Conservation (phyloP, 306 rosid species). For the Sicyos edulis region DNA sequence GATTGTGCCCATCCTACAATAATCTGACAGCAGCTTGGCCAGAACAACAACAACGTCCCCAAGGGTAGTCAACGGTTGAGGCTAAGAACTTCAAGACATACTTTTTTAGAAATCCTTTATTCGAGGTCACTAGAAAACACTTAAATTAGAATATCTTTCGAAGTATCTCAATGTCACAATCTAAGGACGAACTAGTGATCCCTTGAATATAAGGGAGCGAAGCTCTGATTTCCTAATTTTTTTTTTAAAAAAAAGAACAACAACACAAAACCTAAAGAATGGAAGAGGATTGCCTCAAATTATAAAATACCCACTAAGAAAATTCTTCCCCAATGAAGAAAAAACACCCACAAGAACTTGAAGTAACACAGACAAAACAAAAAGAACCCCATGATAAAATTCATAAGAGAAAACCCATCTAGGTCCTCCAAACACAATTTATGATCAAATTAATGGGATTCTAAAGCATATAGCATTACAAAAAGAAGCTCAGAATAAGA, state of each 20-base stretch:
- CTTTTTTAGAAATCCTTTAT: too few species aligned
- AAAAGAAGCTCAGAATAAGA: neutral
- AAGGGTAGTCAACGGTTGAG: too few species aligned
- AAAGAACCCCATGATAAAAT: neutral
- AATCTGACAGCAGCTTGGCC: neutral
- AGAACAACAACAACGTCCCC: conserved; percentile 3
- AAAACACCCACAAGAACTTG: conserved; percentile 13
- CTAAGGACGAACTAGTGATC: too few species aligned
- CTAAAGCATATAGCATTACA: conserved; percentile 7
- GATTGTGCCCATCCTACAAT: neutral
- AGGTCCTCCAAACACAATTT: conserved; percentile 13
- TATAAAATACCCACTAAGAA: conserved; percentile 5
- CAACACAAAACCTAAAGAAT: neutral
- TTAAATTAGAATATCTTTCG: too few species aligned
- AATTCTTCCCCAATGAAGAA: neutral
- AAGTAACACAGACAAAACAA: neutral
- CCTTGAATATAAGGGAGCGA: too few species aligned
- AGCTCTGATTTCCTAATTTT: too few species aligned
- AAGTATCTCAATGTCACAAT: too few species aligned
- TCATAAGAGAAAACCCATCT: conserved; percentile 15
- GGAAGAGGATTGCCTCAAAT: neutral
- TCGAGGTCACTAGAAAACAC: too few species aligned
- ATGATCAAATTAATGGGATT: conserved; percentile 20
- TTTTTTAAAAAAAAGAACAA: too few species aligned
- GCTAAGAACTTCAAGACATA: too few species aligned